Percentiles rank a stretch among this genome's conserved stretches.
phyloP scores from a whole-genome alignment of 1,139 yeast genomes.

The Lodderomyces margitis region DNA sequence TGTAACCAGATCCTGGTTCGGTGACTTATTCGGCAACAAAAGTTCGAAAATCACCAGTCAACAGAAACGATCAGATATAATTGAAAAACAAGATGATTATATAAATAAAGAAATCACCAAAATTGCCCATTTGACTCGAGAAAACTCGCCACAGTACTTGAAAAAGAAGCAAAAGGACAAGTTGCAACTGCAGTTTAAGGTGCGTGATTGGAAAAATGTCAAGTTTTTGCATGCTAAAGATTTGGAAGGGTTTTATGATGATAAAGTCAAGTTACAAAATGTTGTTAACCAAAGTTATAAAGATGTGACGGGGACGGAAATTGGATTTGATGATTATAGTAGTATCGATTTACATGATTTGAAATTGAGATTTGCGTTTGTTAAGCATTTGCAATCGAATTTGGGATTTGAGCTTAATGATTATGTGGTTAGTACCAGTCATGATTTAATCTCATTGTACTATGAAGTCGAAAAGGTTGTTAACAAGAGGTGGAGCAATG shows the following conservation, averaged over 20 bases:
- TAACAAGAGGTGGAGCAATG: slow-evolving; percentile 52
- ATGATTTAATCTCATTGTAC: slow-evolving; percentile 45
- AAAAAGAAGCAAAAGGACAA: slow-evolving; percentile 29
- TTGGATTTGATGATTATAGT: slow-evolving; percentile 18
- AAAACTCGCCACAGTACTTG: slow-evolving; percentile 33
- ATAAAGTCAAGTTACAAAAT: slow-evolving; percentile 22
- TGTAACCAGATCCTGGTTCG: slow-evolving; percentile 13
- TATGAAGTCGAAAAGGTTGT: slow-evolving; percentile 44
- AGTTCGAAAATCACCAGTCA: slow-evolving; percentile 11
- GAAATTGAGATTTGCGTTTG: slow-evolving; percentile 53
- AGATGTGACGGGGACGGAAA: slow-evolving; percentile 15
- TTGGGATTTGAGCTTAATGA: slow-evolving; percentile 73
- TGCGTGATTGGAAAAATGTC: slow-evolving; percentile 35
- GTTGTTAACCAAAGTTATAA: slow-evolving; percentile 28
- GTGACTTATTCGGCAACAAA: slow-evolving; percentile 15
- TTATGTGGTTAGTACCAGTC: slow-evolving; percentile 50
- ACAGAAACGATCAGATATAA: slow-evolving; percentile 26
- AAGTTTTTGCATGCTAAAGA: slow-evolving; percentile 7
- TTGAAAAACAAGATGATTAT: slow-evolving; percentile 42
- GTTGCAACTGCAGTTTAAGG: slow-evolving; percentile 27
- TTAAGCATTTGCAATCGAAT: slow-evolving; percentile 55
- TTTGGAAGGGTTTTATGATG: slow-evolving; percentile 32
- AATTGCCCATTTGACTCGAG: slow-evolving; percentile 35
- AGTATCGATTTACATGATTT: slow-evolving; percentile 43
- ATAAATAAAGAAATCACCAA: slow-evolving; percentile 32